A percentile compares a stretch with the other conserved stretches of the same genome.
Evolutionary conservation across 2,329 filamentous ascomycete genomes (phyloP).

Genomic region (Pezicula radicicola): DNA sequence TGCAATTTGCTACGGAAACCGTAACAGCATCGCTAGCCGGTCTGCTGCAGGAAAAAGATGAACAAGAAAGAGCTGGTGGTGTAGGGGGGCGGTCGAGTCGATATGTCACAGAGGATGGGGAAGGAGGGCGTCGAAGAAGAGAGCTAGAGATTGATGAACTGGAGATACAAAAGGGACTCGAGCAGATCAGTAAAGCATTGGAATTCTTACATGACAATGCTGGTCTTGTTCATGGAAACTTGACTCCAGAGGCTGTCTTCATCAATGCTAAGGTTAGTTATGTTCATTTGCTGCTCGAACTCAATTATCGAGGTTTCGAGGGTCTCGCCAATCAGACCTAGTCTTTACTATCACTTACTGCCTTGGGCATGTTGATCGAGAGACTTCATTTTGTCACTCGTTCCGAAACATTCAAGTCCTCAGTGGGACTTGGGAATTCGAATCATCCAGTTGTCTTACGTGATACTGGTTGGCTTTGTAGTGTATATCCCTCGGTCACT

Average conservation of each 20-base stretch:
- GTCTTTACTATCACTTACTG: too few relatives aligned
- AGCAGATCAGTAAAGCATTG: constrained; percentile 90
- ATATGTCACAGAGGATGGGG: constrained; percentile 76
- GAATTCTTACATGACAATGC: constrained; percentile 97
- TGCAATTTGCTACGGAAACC: constrained; percentile 94
- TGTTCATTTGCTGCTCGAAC: too few relatives aligned
- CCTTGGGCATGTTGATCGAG: too few relatives aligned
- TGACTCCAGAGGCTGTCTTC: constrained; percentile 90
- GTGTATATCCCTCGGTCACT: too few relatives aligned
- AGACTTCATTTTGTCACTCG: too few relatives aligned
- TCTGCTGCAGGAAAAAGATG: constrained; percentile 83
- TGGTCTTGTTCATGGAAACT: constrained; percentile 86
- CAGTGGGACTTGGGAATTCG: too few relatives aligned
- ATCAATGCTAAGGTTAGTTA: constrained; percentile 81
- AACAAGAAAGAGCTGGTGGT: constrained; percentile 70
- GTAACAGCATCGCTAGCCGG: constrained; percentile 86
- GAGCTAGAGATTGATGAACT: constrained; percentile 95
- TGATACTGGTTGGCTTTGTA: too few relatives aligned
- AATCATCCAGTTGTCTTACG: too few relatives aligned
- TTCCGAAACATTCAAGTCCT: too few relatives aligned
- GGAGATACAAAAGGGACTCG: constrained; percentile 92
- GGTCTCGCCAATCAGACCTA: too few relatives aligned
- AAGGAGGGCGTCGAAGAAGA: constrained; percentile 68
- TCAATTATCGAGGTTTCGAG: too few relatives aligned
- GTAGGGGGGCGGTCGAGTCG: constrained; percentile 70